phyloP scores from a whole-genome alignment of 345 rosid species.

The Bruguiera parviflora region DNA sequence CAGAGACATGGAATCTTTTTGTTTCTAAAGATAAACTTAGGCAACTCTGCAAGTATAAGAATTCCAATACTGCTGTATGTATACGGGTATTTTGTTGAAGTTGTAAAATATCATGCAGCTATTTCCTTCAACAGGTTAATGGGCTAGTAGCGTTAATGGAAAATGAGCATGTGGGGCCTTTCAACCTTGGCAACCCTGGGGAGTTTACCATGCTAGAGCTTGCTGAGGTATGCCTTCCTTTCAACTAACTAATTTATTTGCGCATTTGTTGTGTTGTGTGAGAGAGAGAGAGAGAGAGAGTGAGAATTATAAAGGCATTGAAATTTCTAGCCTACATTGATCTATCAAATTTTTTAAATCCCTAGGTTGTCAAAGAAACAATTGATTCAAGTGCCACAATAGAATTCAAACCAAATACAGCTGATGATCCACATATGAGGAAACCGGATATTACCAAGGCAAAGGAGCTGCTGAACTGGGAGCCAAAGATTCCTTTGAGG shows the following conservation, averaged over 20 bases:
- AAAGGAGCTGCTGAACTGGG: constrained; percentile 87
- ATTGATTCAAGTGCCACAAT: constrained; percentile 88
- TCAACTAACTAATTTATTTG: too few species aligned
- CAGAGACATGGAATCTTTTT: too few species aligned
- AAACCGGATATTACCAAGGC: constrained; percentile 95
- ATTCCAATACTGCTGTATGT: too few species aligned
- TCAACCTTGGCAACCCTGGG: constrained; percentile 97
- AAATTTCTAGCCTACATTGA: background rate
- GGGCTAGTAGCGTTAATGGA: constrained; percentile 92
- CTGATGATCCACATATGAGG: constrained; percentile 94
- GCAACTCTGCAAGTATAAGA: too few species aligned
- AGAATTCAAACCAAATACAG: constrained; percentile 86
- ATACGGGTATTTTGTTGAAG: too few species aligned
- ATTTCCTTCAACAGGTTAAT: constrained; percentile 54
- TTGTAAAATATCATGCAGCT: background rate
- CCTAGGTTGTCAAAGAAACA: constrained; percentile 84
- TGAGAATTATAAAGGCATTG: too few species aligned
- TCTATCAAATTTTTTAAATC: background rate
- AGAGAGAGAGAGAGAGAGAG: too few species aligned
- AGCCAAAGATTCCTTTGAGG: constrained; percentile 71
- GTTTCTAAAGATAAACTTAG: too few species aligned
- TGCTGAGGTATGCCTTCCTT: constrained; percentile 40
- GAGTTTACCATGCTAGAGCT: constrained; percentile 98
- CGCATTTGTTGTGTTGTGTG: too few species aligned
- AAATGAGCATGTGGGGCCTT: constrained; percentile 89